Base-by-base conservation (phyloP, 106 monocot genomes). In the Phalaenopsis equestris region DNA sequence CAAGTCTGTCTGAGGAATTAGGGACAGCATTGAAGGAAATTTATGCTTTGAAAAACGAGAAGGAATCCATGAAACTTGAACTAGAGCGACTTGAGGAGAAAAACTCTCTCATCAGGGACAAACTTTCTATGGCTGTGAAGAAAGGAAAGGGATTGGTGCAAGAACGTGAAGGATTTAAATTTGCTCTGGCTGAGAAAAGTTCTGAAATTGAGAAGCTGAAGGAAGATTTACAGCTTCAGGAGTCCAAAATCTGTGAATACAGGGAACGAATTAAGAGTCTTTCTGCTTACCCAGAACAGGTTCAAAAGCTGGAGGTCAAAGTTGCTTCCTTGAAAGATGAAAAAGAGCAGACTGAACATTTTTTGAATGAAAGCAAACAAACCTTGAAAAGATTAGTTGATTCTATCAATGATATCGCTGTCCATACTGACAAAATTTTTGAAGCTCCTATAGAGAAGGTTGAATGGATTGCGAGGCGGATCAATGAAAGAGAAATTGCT, bases 131-230 rank as follows among this genome's bases (percentile, higher is more conserved):
- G 84, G 97, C 97, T 76, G 97, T 97, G 38, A 97, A 92, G 79
- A 97, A 97, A 81, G 97, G 97, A 14, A 97, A 97, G 81, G 94
- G 97, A 15, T 80, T 97, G 75, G 87, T 97, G 81, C 92, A 88
- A 87, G 97, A 97, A 83, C 88, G 92, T 43, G 97, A 97, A 72
- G 87, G 84, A 42, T 83, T 94, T 8, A 97, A 94, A 80, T 75
- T 67, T 67, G 84, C 84, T 46, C 73, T 97, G 56, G 90, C 91
- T 85, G 94, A 89, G 76, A 97, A 97, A 68, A 88, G 56, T 43
- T 84, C 87, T 77, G 90, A 94, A 87, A 97, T 97, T 48, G 79
- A 89, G 80, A 92, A 83, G 56, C 80, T 92, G 67, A 94, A 90
- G 79, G 74, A 82, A 67, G 88, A 90, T 55, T 79, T 91, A 17